These are phyloP conservation scores for Euphorbia corollata DNA, from an alignment of 441 rosid species.

Conservation along the genomic window DNA sequence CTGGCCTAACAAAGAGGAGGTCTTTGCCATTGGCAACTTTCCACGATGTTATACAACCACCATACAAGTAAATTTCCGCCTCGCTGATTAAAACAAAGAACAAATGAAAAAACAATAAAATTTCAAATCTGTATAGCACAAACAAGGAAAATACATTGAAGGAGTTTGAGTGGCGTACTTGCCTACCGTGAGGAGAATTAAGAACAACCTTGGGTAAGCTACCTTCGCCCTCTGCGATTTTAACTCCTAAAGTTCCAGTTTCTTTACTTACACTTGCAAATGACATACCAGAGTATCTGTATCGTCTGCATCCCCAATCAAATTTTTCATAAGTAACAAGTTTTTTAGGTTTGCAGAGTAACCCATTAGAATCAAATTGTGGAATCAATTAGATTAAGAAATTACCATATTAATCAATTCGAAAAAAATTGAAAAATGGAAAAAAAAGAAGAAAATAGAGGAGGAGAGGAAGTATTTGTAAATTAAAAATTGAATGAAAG, in stretches of 20 bases:
- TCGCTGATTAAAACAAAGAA: slow-evolving; percentile 33
- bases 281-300: slow-evolving; percentile 50
- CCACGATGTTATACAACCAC: slow-evolving; percentile 93
- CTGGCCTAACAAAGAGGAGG: slow-evolving; percentile 87
- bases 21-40: slow-evolving; percentile 65
- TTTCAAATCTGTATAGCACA: neutral
- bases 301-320: slow-evolving; percentile 1
- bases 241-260: slow-evolving; percentile 41
- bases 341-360: neutral
- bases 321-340: neutral
- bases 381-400: neutral
- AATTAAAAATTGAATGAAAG: too few species aligned
- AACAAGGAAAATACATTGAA: neutral
- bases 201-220: slow-evolving; percentile 79
- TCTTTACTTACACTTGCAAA: slow-evolving; percentile 35
- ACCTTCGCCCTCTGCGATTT: slow-evolving; percentile 73
- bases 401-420: neutral
- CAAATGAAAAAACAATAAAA: neutral
- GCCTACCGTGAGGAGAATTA: slow-evolving; percentile 70
- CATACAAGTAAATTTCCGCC: slow-evolving; percentile 83
- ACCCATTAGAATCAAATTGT: neutral
- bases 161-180: neutral
- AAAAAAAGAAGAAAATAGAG: too few species aligned
- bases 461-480: too few species aligned
- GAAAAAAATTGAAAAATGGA: neutral